These are phyloP conservation scores for Colletotrichum lindemuthianum DNA, from an alignment of 2,329 filamentous ascomycete genomes.

Conservation along the genomic window DNA sequence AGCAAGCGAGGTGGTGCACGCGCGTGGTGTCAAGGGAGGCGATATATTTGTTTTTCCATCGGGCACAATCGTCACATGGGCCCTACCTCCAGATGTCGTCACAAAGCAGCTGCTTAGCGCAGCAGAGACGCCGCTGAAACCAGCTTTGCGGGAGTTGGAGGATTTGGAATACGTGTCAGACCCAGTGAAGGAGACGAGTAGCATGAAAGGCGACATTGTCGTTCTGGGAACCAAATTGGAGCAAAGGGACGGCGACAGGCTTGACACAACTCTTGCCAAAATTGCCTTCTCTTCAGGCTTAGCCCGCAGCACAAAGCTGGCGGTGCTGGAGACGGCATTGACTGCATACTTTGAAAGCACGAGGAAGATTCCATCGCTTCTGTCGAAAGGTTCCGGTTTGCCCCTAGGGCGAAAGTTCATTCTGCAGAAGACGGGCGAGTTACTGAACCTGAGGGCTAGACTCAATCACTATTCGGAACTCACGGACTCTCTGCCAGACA, in stretches of 20 bases:
- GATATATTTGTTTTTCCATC: conserved; percentile 97
- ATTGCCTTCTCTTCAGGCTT: conserved; percentile 96
- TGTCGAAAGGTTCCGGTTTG: conserved; percentile 69
- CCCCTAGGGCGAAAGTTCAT: conserved; percentile 75
- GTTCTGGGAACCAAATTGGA: conserved; percentile 81
- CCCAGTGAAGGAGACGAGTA: conserved; percentile 74
- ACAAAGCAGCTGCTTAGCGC: conserved; percentile 79
- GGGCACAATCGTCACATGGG: conserved; percentile 93
- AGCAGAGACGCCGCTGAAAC: conserved; percentile 77
- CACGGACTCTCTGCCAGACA: conserved; percentile 92
- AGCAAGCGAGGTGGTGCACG: conserved; percentile 70
- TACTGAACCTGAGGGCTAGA: conserved; percentile 88
- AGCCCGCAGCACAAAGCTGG: conserved; percentile 91
- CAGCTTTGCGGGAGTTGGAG: conserved; percentile 80
- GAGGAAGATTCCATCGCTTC: conserved; percentile 79
- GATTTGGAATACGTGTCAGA: conserved; percentile 90
- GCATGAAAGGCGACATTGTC: conserved; percentile 87
- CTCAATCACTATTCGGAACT: conserved; percentile 97
- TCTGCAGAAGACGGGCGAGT: conserved; percentile 90
- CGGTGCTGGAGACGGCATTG: conserved; percentile 86
- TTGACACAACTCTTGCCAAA: conserved; percentile 81
- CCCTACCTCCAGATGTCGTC: conserved; percentile 79
- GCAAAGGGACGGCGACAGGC: conserved; percentile 53
- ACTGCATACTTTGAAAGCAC: conserved; percentile 89
- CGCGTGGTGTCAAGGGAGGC: conserved; percentile 70